Base-by-base conservation (phyloP, 31 red algal species). In the Odonthalia washingtoniensis region DNA sequence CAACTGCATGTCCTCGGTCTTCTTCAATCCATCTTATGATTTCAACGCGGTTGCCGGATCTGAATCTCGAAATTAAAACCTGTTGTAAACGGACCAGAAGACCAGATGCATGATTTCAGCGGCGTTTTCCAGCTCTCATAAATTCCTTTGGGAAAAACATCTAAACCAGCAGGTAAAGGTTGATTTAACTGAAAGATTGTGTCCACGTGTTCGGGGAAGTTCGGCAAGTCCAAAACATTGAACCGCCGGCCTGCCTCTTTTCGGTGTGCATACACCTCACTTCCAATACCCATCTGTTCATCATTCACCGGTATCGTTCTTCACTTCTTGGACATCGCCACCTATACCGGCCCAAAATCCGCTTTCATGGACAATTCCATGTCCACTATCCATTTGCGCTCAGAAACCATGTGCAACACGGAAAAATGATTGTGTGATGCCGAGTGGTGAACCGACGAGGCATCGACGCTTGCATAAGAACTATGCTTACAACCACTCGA, bases 91-190 rank as follows among this genome's bases (percentile, higher is more conserved):
- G 21, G 21, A 9, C 49, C 49, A 57, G 9, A 14, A 14, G 49
- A 57, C 9, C 49, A 9, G 49, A 61, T 64, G 33, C 85, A 88
- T n/a, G 85, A 42, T 4, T 79, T 80, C 24, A 88, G 44, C 1
- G 38, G 41, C 26, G 32, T 74, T 46, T 65, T 33, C 85, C 85
- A 80, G 3, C 79, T 72, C 85, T 88, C 85, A 70, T 88, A 80
- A 41, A 88, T 72, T 45, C 62, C 74, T 0, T 40, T 24, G 45
- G 65, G 63, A 16, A 88, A 1, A 21, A 6, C 14, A 1, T 9
- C 43, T 3, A 31, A 57, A 0, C 27, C 36, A 3, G 74, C 16
- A 1, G 35, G 16, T 3, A 78, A 3, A 3, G 5, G 3, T 4
- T 44, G 24, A 53, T 80, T 80, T 4, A 88, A 30, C 9, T 9